Evolutionary conservation across 768 basidiomycete genomes (phyloP).

Genomic region (Austroboletus eburneus): DNA sequence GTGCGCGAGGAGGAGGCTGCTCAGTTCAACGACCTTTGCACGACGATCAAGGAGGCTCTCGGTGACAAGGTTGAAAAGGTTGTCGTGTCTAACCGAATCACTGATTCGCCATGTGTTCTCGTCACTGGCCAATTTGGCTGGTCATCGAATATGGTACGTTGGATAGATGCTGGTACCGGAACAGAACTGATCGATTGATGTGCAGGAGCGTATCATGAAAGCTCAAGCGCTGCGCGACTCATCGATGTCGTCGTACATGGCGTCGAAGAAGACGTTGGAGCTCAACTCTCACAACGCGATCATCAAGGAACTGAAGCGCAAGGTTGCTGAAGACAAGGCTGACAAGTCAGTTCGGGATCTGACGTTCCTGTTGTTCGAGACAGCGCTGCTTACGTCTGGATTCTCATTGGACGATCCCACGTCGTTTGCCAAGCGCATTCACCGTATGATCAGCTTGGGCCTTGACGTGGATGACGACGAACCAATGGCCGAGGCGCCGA

Average conservation of each 20-base stretch:
- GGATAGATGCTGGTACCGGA: background rate
- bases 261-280: slow-evolving; percentile 96
- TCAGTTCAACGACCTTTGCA: slow-evolving; percentile 84
- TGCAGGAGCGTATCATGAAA: slow-evolving; percentile 95
- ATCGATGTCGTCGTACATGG: slow-evolving; percentile 99
- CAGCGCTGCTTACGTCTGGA: slow-evolving; percentile 89
- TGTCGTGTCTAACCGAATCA: slow-evolving; percentile 94
- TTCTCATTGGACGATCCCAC: slow-evolving; percentile 96
- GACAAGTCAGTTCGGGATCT: slow-evolving; percentile 98
- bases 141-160: slow-evolving; percentile 94
- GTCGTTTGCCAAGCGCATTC: slow-evolving; percentile 92
- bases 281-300: slow-evolving; percentile 90
- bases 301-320: slow-evolving; percentile 93
- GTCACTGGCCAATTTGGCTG: slow-evolving; percentile 99
- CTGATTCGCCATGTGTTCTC: slow-evolving; percentile 93
- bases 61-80: slow-evolving; percentile 99
- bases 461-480: slow-evolving; percentile 85
- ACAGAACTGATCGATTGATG: background rate
- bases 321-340: slow-evolving; percentile 94
- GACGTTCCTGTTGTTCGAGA: slow-evolving; percentile 95
- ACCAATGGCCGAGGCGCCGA: slow-evolving; percentile 29
- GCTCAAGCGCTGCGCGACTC: slow-evolving; percentile 95
- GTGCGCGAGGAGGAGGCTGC: slow-evolving; percentile 79
- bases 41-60: slow-evolving; percentile 95
- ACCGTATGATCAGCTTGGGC: slow-evolving; percentile 92